Evolutionary conservation across 108 stramenopile genomes (phyloP), one percentile per base, ranked within the genome.

Genomic region (Conticribra guillardii): DNA sequence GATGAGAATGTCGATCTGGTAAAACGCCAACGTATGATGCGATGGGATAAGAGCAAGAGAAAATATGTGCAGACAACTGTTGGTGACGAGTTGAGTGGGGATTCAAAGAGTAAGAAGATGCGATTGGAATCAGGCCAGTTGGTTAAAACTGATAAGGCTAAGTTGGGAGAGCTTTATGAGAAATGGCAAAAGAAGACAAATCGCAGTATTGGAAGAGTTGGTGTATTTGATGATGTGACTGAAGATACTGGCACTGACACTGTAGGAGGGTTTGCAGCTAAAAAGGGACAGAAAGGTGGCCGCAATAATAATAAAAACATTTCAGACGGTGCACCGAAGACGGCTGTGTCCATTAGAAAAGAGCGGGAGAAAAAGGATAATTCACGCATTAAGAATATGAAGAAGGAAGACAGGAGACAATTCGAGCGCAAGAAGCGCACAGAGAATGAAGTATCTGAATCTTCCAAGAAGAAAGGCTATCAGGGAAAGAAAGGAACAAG

Each of bases 111-210:
- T 29, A 92, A 96, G 66, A 90, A 84, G 67, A 71, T 89, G 60
- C 85, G 85, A 55, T 76, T 93, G 5, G 95, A 96, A 71, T 90
- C 89, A 69, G 95, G 95, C 17, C 84, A 87, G 58, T 51, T 91
- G 24, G 88, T 91, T 19, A 94, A 96, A 71, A 90, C 79, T 23
- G 94, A 97, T 67, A 96, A 92, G 66, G 60, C 93, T 54, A 97
- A 97, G 73, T 83, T 96, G 21, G 98, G 98, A 0, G 97, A 97
- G 63, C 73, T 98, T 8, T 98, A 97, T 79, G 88, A 90, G 30
- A 97, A 96, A 68, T 98, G 98, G 98, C 93, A 96, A 56, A 95
- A 96, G 87, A 94, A 93, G 74, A 95, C 96, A 24, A 95, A 94
- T 61, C 87, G 87, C 14, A 91, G 91, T 46, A 81, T 97, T 66